Percentiles rank a stretch among this genome's conserved stretches.
Conservation (phyloP, 345 rosid species). For the Pelargonium nanum region DNA sequence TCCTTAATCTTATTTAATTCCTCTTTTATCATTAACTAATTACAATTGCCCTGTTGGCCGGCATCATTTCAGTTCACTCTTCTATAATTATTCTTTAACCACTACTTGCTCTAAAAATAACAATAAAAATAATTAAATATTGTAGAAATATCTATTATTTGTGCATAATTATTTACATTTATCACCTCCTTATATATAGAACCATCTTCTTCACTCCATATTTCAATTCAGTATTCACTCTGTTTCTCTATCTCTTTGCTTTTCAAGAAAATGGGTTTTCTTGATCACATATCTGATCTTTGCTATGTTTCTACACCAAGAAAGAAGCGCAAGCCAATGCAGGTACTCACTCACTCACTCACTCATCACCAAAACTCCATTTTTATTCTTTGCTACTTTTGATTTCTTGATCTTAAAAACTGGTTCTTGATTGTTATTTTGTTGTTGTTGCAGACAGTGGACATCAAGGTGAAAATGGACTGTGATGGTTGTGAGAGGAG, state of each 20-base stretch:
- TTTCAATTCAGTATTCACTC: not conserved
- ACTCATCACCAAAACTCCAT: not conserved
- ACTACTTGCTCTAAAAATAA: no score
- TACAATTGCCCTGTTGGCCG: no score
- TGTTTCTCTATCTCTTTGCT: not conserved
- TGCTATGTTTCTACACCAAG: slow-evolving; percentile 16
- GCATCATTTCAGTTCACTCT: no score
- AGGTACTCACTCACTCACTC: slow-evolving; percentile 12
- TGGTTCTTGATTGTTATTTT: no score
- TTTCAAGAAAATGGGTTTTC: slow-evolving; percentile 29
- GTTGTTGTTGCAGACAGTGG: slow-evolving; percentile 31
- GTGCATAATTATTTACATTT: no score
- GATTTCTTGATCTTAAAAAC: no score
- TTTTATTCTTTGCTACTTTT: not conserved
- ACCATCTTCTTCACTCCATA: not conserved
- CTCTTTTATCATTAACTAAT: no score
- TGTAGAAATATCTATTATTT: no score
- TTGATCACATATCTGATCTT: slow-evolving; percentile 30
- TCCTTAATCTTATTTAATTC: no score
- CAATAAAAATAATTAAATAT: no score
- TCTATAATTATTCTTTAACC: no score
- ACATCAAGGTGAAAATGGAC: slow-evolving; percentile 54
- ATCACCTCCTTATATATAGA: no score
- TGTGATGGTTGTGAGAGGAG: slow-evolving; percentile 51
- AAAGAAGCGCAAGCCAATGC: slow-evolving; percentile 40